Evolutionary conservation across 1,284 basidiomycete species (phyloP).

Genomic region (Anthracocystis setariae): DNA sequence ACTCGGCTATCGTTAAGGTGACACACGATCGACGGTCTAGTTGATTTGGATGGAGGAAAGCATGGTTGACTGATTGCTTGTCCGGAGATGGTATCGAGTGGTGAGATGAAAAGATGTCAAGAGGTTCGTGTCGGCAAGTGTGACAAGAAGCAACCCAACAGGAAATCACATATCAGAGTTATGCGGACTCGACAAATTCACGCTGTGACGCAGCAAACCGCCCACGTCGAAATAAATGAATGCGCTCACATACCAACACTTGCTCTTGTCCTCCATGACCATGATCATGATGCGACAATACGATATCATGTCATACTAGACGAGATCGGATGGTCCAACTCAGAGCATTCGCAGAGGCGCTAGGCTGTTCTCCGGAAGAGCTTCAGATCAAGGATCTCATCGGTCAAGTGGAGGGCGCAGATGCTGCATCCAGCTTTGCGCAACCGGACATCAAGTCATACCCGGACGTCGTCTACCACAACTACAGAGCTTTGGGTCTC

Average conservation of each 20-base stretch:
- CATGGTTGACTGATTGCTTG: too few species aligned
- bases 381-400: slow-evolving; percentile 11
- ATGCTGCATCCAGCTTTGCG: not conserved
- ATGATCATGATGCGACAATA: not conserved
- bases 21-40: too few species aligned
- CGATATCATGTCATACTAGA: too few species aligned
- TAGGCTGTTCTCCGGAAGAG: slow-evolving; percentile 8
- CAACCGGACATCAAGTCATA: slow-evolving; percentile 26
- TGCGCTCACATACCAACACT: not conserved
- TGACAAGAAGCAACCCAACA: not conserved
- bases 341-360: slow-evolving; percentile 3
- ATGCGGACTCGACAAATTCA: slow-evolving; percentile 18
- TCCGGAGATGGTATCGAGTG: too few species aligned
- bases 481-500: slow-evolving; percentile 22
- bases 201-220: too few species aligned
- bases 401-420: not conserved
- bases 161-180: not conserved
- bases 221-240: not conserved
- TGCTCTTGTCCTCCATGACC: not conserved
- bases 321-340: slow-evolving; percentile 4
- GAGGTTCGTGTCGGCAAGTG: not conserved
- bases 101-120: too few species aligned
- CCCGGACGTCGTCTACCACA: slow-evolving; percentile 36
- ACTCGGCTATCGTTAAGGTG: too few species aligned
- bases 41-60: too few species aligned